Conservation (phyloP, 2,329 filamentous ascomycete species). For the Fusarium burgessii region DNA sequence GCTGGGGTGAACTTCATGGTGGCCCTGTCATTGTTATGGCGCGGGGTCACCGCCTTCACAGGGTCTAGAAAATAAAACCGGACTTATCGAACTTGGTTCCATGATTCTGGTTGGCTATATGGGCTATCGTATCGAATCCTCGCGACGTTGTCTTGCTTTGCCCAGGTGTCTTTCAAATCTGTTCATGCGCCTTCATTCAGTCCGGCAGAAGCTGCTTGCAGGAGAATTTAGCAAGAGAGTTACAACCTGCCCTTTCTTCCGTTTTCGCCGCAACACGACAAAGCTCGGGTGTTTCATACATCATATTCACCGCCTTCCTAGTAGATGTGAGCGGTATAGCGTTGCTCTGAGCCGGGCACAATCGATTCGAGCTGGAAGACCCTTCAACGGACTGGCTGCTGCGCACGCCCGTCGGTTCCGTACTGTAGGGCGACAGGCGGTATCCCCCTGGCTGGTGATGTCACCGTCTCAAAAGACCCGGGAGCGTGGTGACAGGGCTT, state of each 20-base stretch:
- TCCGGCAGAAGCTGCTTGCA: conserved; percentile 11
- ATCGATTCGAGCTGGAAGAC: conserved; percentile 30
- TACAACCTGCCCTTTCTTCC: conserved; percentile 14
- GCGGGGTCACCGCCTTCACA: conserved; percentile 50
- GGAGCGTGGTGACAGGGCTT: conserved; percentile 40
- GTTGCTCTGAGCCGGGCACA: conserved; percentile 26
- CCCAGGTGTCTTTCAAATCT: conserved; percentile 2
- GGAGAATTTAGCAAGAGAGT: conserved; percentile 4
- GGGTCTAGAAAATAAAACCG: conserved; percentile 45
- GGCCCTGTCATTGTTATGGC: conserved; percentile 34
- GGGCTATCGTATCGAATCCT: conserved; percentile 22
- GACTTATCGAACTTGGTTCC: conserved; percentile 45
- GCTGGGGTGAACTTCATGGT: conserved; percentile 22
- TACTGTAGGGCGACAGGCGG: conserved; percentile 30
- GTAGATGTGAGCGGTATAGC: conserved; percentile 25
- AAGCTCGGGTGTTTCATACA: conserved; percentile 28
- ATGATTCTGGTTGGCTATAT: conserved; percentile 28
- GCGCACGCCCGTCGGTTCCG: conserved; percentile 20
- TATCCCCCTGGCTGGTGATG: conserved; percentile 42
- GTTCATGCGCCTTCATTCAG: conserved; percentile 14
- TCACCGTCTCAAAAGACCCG: conserved; percentile 43
- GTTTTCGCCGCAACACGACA: conserved; percentile 6
- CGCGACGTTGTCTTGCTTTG: conserved; percentile 22
- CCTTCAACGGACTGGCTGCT: conserved; percentile 30
- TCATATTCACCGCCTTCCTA: conserved; percentile 36